Evolutionary conservation across 257 asterid genomes (phyloP).

Genomic region (Solanum tarijense): DNA sequence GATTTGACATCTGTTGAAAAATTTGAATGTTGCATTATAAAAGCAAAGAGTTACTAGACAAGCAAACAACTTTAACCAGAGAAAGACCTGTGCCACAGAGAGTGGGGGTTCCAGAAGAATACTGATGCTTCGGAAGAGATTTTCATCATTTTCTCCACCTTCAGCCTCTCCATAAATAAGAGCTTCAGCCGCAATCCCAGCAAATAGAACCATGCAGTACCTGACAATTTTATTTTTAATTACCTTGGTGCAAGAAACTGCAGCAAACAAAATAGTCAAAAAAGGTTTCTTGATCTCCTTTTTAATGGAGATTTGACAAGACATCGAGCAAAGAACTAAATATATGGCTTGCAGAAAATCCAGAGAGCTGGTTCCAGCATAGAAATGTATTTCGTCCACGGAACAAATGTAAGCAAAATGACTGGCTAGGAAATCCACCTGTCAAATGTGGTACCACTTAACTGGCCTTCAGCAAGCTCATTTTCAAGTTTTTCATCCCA

Average conservation of each 20-base stretch:
- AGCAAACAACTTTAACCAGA: neutral
- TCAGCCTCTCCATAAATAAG: conserved; percentile 89
- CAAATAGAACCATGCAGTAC: conserved; percentile 98
- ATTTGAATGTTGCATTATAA: neutral
- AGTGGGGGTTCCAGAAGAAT: conserved; percentile 84
- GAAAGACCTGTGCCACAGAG: conserved; percentile 60
- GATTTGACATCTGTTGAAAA: conserved; percentile 71
- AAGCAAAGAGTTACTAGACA: neutral
- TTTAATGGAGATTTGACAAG: neutral
- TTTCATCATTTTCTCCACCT: conserved; percentile 97
- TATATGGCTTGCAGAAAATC: neutral
- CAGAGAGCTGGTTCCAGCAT: neutral
- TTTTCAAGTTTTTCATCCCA: conserved; percentile 91
- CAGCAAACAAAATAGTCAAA: neutral
- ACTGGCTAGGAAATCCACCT: conserved; percentile 32
- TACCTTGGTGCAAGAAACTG: conserved; percentile 5
- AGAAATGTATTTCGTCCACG: neutral
- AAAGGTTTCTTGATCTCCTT: neutral
- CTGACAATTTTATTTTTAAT: conserved; percentile 21
- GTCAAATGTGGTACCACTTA: conserved; percentile 89
- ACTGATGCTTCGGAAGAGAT: conserved; percentile 68
- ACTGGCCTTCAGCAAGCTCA: conserved; percentile 82
- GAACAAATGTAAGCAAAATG: neutral
- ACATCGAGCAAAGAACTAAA: neutral
- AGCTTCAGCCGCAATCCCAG: conserved; percentile 98